phyloP scores from a whole-genome alignment of 768 basidiomycete species.

The Lentinula lateritia region DNA sequence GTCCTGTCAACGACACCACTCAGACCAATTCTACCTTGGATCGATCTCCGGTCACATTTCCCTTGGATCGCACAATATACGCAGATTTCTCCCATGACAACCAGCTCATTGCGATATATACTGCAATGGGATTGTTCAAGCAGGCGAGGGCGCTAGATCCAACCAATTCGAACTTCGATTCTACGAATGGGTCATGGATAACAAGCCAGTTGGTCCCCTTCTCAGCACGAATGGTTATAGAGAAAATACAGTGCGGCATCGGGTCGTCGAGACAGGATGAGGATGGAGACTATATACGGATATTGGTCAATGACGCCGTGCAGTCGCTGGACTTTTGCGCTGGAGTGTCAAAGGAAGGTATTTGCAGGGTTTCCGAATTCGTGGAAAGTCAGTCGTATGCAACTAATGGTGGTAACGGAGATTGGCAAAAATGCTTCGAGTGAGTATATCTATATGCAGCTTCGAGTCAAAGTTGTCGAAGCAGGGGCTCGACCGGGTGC shows the following conservation, averaged over 20 bases:
- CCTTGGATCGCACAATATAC: conserved; percentile 58
- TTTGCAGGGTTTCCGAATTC: conserved; percentile 64
- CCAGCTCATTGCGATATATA: conserved; percentile 74
- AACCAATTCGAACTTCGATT: conserved; percentile 13
- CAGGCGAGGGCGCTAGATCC: conserved; percentile 31
- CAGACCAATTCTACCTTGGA: conserved; percentile 76
- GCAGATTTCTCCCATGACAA: conserved; percentile 87
- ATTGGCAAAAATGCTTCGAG: conserved; percentile 59
- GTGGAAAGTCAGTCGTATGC: conserved; percentile 70
- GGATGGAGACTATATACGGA: conserved; percentile 46
- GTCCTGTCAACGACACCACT: conserved; percentile 60
- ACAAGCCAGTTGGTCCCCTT: conserved; percentile 67
- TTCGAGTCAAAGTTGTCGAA: background rate
- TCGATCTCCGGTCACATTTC: conserved; percentile 59
- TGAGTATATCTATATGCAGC: background rate
- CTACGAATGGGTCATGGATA: conserved; percentile 40
- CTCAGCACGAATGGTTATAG: conserved; percentile 66
- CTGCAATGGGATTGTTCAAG: conserved; percentile 50
- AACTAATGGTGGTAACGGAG: conserved; percentile 60
- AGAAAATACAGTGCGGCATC: conserved; percentile 22
- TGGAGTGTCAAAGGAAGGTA: conserved; percentile 25
- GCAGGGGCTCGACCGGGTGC: too few species aligned
- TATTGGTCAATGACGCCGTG: conserved; percentile 75
- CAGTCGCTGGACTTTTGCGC: conserved; percentile 61
- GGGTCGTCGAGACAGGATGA: background rate